Conservation (phyloP, 1,284 basidiomycete species). For the Pholiota adiposa region DNA sequence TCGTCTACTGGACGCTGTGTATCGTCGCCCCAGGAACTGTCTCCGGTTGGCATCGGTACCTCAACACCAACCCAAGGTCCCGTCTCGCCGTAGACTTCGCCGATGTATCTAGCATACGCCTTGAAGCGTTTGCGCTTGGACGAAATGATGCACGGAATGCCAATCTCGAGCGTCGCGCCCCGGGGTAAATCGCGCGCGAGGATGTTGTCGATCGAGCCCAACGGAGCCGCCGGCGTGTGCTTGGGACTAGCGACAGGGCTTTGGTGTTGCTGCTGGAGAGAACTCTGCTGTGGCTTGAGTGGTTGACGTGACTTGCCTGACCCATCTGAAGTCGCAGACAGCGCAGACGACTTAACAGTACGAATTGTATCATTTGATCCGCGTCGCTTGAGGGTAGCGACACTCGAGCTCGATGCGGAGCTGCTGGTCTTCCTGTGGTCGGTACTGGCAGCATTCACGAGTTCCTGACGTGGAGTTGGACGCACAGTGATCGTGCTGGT, state of each 20-base stretch:
- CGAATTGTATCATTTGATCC: slow-evolving; percentile 53
- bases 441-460: not conserved
- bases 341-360: slow-evolving; percentile 27
- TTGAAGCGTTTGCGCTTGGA: slow-evolving; percentile 83
- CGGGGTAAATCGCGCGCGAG: slow-evolving; percentile 35
- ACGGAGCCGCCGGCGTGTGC: not conserved
- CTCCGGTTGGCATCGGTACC: slow-evolving; percentile 61
- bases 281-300: slow-evolving; percentile 3
- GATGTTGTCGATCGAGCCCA: slow-evolving; percentile 17
- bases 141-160: slow-evolving; percentile 91
- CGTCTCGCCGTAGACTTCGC: slow-evolving; percentile 75
- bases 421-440: slow-evolving; percentile 49
- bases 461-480: not conserved
- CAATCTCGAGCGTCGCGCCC: slow-evolving; percentile 82
- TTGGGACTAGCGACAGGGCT: not conserved
- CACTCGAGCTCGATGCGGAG: slow-evolving; percentile 43
- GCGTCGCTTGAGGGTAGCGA: slow-evolving; percentile 44
- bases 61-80: slow-evolving; percentile 95
- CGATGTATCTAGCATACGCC: slow-evolving; percentile 88
- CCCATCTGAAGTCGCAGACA: not conserved
- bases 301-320: not conserved
- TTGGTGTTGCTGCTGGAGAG: not conserved
- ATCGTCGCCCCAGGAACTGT: slow-evolving; percentile 51
- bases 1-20: slow-evolving; percentile 27
- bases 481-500: slow-evolving; percentile 25